Base-by-base conservation (phyloP, 2,329 filamentous ascomycete genomes). In the Botryotinia narcissicola region DNA sequence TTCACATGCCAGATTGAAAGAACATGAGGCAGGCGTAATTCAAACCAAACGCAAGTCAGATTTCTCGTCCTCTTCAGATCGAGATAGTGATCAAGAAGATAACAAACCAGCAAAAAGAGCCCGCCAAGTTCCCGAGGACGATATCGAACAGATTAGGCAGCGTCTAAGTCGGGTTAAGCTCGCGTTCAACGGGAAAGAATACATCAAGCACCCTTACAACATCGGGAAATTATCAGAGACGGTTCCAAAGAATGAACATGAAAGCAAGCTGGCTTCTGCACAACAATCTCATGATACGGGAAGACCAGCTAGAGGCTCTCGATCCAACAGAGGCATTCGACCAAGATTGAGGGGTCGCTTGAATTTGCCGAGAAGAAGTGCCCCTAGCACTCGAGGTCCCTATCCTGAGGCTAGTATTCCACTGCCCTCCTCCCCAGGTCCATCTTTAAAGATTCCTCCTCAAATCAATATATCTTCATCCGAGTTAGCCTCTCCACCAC, bases 381-480 rank as follows among this genome's bases (percentile, higher is more conserved):
- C 66, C 1, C 37, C 1, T 16, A 8, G 16, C 6, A 18, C n/a
- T 57, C 66, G 40, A 69, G 14, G 1, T 63, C 1, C 4, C 4
- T n/a, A 48, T 62, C n/a, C 22, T 22, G 12, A 46, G 22, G 20
- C 22, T 48, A 46, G 29, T 70, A 14, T 35, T 70, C 32, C 32
- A 18, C 22, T 18, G 25, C 5, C 16, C 7, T 46, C 22, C 25
- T 70, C 22, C 46, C 48, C 22, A 74, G 51, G n/a, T 68, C 68
- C 22, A 54, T 75, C 46, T 62, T 51, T 25, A 42, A 18, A 35
- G 3, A 62, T 70, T 37, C 29, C 68, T 35, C 40, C 37, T 37
- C 32, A 42, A 25, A 76, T 78, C 37, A 61, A 75, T 12, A 68
- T 77, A 51, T 70, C 61, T n/a, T 68, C 62, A 4, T 76, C 77